Conservation (phyloP, 2,329 filamentous ascomycete species). For the Microdochium paspali region DNA sequence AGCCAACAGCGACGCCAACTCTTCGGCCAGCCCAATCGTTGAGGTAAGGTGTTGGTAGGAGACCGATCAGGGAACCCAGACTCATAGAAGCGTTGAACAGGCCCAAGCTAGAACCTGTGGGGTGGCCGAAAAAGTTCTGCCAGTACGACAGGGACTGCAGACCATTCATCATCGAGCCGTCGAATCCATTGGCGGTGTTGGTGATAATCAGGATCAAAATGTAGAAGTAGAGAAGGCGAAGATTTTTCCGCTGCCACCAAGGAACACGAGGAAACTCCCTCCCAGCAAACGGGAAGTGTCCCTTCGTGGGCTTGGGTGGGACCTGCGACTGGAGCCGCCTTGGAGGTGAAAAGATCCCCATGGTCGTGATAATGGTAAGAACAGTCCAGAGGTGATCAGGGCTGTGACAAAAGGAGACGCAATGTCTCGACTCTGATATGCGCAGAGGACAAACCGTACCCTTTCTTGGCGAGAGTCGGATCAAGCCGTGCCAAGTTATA, state of each 20-base stretch:
- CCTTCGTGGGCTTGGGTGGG: constrained; percentile 5
- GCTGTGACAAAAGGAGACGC: too few relatives aligned
- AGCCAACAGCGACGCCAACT: constrained; percentile 35
- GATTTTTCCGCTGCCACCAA: constrained; percentile 17
- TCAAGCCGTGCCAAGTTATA: too few relatives aligned
- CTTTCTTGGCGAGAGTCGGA: too few relatives aligned
- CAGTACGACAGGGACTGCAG: background rate
- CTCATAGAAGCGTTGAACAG: constrained; percentile 37
- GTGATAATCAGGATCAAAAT: constrained; percentile 17
- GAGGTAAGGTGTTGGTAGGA: constrained; percentile 35
- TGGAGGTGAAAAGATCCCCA: background rate
- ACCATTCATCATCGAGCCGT: constrained; percentile 6
- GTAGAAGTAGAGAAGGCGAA: constrained; percentile 19
- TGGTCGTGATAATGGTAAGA: too few relatives aligned
- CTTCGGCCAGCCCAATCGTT: constrained; percentile 34
- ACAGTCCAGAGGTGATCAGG: too few relatives aligned
- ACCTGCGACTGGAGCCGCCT: background rate
- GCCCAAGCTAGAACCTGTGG: constrained; percentile 22
- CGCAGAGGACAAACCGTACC: too few relatives aligned
- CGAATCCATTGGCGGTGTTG: constrained; percentile 24
- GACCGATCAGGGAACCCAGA: constrained; percentile 33
- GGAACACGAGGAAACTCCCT: constrained; percentile 13
- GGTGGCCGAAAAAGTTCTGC: constrained; percentile 21
- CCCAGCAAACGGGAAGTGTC: constrained; percentile 11
- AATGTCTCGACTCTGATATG: too few relatives aligned